Percentiles rank a stretch among this genome's conserved stretches.
phyloP scores from a whole-genome alignment of 768 basidiomycete genomes.

The Podaxis sp. region DNA sequence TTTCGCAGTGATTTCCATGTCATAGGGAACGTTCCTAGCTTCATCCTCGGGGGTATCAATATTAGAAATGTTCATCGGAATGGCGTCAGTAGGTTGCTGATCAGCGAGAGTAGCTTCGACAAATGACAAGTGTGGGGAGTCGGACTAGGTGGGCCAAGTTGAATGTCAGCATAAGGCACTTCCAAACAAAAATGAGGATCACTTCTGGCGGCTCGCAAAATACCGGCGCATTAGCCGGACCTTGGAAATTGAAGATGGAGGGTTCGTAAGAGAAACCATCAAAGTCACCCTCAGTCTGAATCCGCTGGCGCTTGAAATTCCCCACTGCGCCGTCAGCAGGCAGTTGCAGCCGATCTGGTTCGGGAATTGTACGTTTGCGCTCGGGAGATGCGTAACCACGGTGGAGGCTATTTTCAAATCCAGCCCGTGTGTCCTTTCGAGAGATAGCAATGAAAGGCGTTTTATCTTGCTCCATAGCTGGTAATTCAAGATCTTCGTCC shows the following conservation, averaged over 20 bases:
- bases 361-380: not conserved
- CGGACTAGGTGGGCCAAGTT: no score
- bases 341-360: not conserved
- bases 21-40: not conserved
- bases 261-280: slow-evolving; percentile 1
- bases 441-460: slow-evolving; percentile 2
- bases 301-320: not conserved
- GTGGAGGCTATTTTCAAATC: not conserved
- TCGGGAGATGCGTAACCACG: not conserved
- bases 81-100: not conserved
- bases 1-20: not conserved
- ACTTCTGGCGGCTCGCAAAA: not conserved
- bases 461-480: not conserved
- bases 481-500: slow-evolving; percentile 2
- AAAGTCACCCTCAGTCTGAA: not conserved
- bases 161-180: not conserved
- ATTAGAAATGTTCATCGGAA: not conserved
- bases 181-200: not conserved
- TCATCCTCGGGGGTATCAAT: not conserved
- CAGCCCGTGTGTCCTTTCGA: not conserved
- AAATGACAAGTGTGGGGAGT: not conserved
- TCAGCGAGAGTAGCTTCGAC: not conserved
- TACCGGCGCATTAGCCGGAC: not conserved
- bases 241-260: slow-evolving; percentile 1
- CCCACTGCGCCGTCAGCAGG: no score